A percentile compares a stretch with the other conserved stretches of the same genome.
Evolutionary conservation across 495 filamentous ascomycete species (phyloP).

Genomic region (Penicillium diatomitis): DNA sequence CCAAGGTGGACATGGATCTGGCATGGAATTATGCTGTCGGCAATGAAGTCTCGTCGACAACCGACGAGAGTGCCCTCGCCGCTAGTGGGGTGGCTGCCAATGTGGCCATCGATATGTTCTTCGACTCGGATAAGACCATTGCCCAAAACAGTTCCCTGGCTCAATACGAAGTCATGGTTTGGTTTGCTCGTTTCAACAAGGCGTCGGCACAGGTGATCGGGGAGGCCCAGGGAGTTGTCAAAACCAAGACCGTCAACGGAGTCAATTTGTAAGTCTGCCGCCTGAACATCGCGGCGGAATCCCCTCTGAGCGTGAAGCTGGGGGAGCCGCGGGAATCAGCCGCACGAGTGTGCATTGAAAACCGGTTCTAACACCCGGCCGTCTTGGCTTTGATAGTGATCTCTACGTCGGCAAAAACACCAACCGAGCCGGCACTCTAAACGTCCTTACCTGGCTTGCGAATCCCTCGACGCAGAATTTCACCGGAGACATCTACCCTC

Average conservation of each 20-base stretch:
- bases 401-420: slow-evolving; percentile 22
- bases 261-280: slow-evolving; percentile 24
- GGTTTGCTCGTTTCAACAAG: slow-evolving; percentile 27
- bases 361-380: no score
- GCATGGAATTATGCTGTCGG: slow-evolving; percentile 31
- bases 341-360: no score
- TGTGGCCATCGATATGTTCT: slow-evolving; percentile 40
- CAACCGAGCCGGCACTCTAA: slow-evolving; percentile 5
- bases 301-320: no score
- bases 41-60: slow-evolving; percentile 9
- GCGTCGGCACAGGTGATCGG: slow-evolving; percentile 20
- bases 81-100: slow-evolving; percentile 17
- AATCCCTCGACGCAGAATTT: slow-evolving; percentile 12
- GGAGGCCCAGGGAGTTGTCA: not conserved
- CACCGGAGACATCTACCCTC: slow-evolving; percentile 25
- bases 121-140: slow-evolving; percentile 22
- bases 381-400: slow-evolving; percentile 11
- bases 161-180: slow-evolving; percentile 38
- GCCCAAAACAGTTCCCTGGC: slow-evolving; percentile 21
- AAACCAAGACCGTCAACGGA: slow-evolving; percentile 16
- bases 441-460: slow-evolving; percentile 29
- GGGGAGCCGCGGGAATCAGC: no score
- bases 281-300: no score
- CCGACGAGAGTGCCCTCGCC: slow-evolving; percentile 8
- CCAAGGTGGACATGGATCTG: slow-evolving; percentile 18